These are phyloP conservation scores for Lecanicillium sp. DNA, from an alignment of 2,329 filamentous ascomycete genomes.

Conservation along the genomic window DNA sequence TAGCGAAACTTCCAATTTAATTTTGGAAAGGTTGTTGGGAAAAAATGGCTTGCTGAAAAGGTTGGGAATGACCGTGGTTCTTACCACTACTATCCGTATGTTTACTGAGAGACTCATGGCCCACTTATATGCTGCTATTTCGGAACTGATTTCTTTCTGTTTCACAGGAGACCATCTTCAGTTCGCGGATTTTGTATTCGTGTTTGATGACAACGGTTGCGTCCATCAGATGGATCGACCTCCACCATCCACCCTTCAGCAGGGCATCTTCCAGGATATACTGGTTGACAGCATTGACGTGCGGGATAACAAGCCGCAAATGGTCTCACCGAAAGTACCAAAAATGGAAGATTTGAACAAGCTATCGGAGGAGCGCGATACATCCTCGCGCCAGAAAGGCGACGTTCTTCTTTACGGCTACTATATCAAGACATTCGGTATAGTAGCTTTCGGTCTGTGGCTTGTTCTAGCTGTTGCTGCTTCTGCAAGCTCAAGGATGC, in stretches of 20 bases:
- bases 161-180: neutral
- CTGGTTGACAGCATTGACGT: neutral
- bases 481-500: neutral
- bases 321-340: neutral
- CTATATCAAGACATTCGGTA: neutral
- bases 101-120: too few species aligned
- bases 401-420: neutral
- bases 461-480: neutral
- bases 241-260: neutral
- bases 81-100: neutral
- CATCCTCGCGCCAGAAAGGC: slow-evolving; percentile 18
- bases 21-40: neutral
- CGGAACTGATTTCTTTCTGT: neutral
- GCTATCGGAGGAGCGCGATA: neutral
- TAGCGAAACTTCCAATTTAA: neutral
- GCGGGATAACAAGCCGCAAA: neutral
- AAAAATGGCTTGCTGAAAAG: neutral
- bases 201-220: neutral
- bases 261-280: neutral
- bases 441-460: neutral
- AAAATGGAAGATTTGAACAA: neutral
- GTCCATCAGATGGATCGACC: neutral
- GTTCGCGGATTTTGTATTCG: neutral
- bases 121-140: neutral
- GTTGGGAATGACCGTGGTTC: neutral